Base-by-base conservation (phyloP, 768 basidiomycete species). In the Rhizopogon vesiculosus region DNA sequence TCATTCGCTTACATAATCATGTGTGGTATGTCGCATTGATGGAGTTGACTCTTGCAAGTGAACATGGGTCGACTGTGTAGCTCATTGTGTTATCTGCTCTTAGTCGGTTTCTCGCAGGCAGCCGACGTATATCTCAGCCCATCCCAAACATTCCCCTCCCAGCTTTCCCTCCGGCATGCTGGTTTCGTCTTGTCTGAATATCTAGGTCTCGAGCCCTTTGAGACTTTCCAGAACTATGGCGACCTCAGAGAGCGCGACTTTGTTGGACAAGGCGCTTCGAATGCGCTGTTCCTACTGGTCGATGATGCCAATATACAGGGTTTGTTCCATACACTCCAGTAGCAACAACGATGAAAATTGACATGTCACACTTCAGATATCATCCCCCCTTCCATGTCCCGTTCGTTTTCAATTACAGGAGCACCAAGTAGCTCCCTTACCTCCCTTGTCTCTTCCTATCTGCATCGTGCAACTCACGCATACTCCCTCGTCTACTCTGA, bases 121-220 rank as follows among this genome's bases (percentile, higher is more conserved):
- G 74, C 85, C 8, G 70, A 79, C 44, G 78, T 89, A 29, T 89
- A 84, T 65, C 73, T 89, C 16, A 77, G 76, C 54, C 84, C 88
- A 42, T 59, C 66, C 7, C 59, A 73, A 3, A 64, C 66, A 12
- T 62, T 75, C 43, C 74, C 69, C 1, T 62, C 78, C 5, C 69
- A 60, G 18, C 69, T 84, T 25, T 77, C 80, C 18, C 73, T 77
- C 28, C 74, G 78, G 42, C 79, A 82, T 49, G 85, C 85, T 42
- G 83, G 78, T 61, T 76, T 81, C 38, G 81, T 76, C 6, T 73
- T 91, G 33, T 80, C 87, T 18, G 81, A 79, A 52, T 87, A 91
- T 66, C 78, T 91, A 10, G 83, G 85, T n/a, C 77, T 90, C 5
- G 89, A 90, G 61, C 70, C 70, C 18, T 84, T 85, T 60, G 85